Evolutionary conservation across 2,329 filamentous ascomycete genomes (phyloP).

Genomic region (Xylariaceae sp.): DNA sequence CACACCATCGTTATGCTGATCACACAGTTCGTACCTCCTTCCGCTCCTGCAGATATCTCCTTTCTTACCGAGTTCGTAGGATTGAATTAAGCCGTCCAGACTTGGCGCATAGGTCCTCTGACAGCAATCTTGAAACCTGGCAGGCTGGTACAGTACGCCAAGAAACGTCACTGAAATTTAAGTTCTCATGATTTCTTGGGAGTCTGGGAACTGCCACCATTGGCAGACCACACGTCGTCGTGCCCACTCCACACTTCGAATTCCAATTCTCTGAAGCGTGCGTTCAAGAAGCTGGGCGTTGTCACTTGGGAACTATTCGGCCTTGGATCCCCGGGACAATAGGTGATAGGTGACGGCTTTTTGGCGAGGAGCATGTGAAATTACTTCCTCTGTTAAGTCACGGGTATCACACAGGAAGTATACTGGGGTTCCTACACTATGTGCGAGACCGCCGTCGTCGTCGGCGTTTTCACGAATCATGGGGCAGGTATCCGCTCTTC

Average conservation of each 20-base stretch:
- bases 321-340: neutral
- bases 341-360: neutral
- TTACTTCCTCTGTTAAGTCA: neutral
- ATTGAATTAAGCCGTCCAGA: conserved; percentile 16
- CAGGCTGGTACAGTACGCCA: conserved; percentile 12
- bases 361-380: no score
- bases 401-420: no score
- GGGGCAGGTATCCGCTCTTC: neutral
- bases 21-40: conserved; percentile 2
- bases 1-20: conserved; percentile 1
- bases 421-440: no score
- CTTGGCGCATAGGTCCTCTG: conserved; percentile 19
- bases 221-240: conserved; percentile 3
- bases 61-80: conserved; percentile 13
- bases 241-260: conserved; percentile 12
- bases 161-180: conserved; percentile 5
- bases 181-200: conserved; percentile 6
- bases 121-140: conserved; percentile 11
- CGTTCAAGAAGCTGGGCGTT: neutral
- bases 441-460: no score
- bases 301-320: neutral
- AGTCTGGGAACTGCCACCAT: neutral
- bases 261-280: conserved; percentile 7
- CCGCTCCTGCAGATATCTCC: conserved; percentile 5
- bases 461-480: neutral